Base-by-base conservation (phyloP, 2,329 filamentous ascomycete genomes). In the Exophiala xenobiotica region DNA sequence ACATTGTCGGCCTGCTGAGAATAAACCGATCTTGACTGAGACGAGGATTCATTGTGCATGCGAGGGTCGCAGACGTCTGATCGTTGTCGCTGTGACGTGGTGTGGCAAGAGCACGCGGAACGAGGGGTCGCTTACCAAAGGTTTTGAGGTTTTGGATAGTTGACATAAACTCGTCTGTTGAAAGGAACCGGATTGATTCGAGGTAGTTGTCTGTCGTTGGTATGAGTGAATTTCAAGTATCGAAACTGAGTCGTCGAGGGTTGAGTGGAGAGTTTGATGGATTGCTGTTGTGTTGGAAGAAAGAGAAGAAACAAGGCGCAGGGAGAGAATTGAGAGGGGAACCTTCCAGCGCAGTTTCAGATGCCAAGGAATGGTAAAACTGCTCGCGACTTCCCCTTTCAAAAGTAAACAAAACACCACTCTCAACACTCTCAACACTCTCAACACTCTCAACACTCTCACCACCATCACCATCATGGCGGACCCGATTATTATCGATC, bases 91-190 rank as follows among this genome's bases (percentile, higher is more conserved):
- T 12, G 19, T 7, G 3, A 1, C 29, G 29, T 11, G 38, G 7
- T 14, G 38, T 53, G 52, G 47, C 41, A 14, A 50, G 38, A 31
- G 44, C 39, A 53, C 54, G 53, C 44, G 51, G 56, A 44, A 49
- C 49, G 59, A 53, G 57, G 62, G 64, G 64, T 31, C 50, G 80
- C 88, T 71, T 78, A 93, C 88, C 88, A 85, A 90, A 90, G 81
- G 86, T 85, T 85, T 93, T 93, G 78, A 95, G 87, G 83, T 95
- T 95, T 90, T 93, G 88, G 88, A 93, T 93, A 61, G 59, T 61
- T 85, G 89, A 93, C 89, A 93, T 93, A 40, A 40, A 40, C 38
- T 40, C 38, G 38, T 40, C 23, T 51, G 49, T 46, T 19, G 22
- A 19, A 29, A 24, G 27, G 26, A 49, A 49, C 37, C 26, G 14